phyloP scores from a whole-genome alignment of 345 rosid genomes.

The Linum trigynum region DNA sequence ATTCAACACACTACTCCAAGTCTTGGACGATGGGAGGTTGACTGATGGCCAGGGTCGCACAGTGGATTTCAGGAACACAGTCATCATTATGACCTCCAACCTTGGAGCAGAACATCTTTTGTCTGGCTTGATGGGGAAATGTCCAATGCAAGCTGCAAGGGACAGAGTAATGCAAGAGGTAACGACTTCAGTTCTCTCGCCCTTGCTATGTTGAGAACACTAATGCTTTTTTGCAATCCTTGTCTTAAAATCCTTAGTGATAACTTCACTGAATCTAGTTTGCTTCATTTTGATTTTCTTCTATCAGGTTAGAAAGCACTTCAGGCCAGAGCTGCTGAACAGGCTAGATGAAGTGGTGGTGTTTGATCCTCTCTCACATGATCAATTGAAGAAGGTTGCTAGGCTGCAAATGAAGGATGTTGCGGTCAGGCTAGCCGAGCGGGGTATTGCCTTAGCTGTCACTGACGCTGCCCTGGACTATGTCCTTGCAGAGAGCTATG shows the following conservation, averaged over 20 bases:
- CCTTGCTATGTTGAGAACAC: too few relatives aligned
- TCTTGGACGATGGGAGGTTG: constrained; percentile 77
- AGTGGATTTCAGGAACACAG: constrained; percentile 67
- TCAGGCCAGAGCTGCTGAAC: constrained; percentile 77
- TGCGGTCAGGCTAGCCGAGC: constrained; percentile 67
- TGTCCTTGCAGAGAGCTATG: constrained; percentile 61
- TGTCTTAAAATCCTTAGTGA: too few relatives aligned
- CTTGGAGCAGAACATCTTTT: constrained; percentile 85
- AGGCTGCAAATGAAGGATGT: constrained; percentile 81
- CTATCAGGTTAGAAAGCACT: constrained; percentile 60
- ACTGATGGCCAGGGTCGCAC: constrained; percentile 96
- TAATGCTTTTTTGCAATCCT: too few relatives aligned
- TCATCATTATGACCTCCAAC: constrained; percentile 90
- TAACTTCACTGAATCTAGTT: neutral
- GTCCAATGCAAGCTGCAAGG: constrained; percentile 69
- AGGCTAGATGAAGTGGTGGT: constrained; percentile 85
- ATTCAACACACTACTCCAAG: constrained; percentile 87
- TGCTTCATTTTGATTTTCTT: too few relatives aligned
- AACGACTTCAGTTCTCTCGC: too few relatives aligned
- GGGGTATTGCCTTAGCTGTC: constrained; percentile 79
- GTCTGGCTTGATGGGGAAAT: constrained; percentile 59
- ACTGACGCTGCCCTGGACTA: constrained; percentile 72
- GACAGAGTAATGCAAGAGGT: constrained; percentile 81
- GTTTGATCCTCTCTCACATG: constrained; percentile 86
- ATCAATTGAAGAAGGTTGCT: constrained; percentile 73